Evolutionary conservation across 2,329 filamentous ascomycete species (phyloP), one percentile per base, ranked within the genome.

Genomic region (Thielaviopsis punctulata): DNA sequence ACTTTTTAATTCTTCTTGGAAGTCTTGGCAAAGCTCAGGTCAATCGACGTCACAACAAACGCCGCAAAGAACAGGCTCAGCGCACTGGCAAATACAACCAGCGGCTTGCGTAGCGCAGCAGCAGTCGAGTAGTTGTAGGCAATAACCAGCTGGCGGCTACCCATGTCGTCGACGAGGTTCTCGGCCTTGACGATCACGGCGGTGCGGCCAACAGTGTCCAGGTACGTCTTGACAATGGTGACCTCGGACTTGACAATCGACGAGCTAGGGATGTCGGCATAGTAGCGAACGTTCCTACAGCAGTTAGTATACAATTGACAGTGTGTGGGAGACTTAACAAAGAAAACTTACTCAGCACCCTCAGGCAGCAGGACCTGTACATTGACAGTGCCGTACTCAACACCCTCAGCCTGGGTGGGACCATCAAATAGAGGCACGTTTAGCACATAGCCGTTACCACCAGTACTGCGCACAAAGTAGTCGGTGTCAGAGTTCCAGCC

Each of bases 351-450:
- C 77, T 79, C 82, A 24, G 92, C 86, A 51, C 92, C 92, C 67
- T 98, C 92, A 4, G 92, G 92, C 10, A 98, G 75, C 56, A 96
- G 76, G 47, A 98, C 76, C 47, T 86, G 82, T 51, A 96, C 69
- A 57, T 84, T 77, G 51, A 95, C 74, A 58, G 83, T 76, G 61
- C 83, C 84, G 61, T 95, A 98, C 65, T 87, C 84, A 23, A 95
- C 69, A 46, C 90, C 90, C 68, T 95, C 90, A 1, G 70, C 62
- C 64, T 87, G 82, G 70, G 84, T 92, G 41, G 90, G 90, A 0
- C 92, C 92, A 67, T 96, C 88, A 10, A 98, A 70, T 69, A 98
- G 92, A 7, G 92, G 90, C 7, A 95, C 82, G 62, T 86, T 93
- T 55, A 98, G 75, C 9, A 94, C 75, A 62, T 86, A 94, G n/a